Evolutionary conservation across 208 protist species (phyloP), one percentile per base, ranked within the genome.

Genomic region (Wallacemonas sp.): DNA sequence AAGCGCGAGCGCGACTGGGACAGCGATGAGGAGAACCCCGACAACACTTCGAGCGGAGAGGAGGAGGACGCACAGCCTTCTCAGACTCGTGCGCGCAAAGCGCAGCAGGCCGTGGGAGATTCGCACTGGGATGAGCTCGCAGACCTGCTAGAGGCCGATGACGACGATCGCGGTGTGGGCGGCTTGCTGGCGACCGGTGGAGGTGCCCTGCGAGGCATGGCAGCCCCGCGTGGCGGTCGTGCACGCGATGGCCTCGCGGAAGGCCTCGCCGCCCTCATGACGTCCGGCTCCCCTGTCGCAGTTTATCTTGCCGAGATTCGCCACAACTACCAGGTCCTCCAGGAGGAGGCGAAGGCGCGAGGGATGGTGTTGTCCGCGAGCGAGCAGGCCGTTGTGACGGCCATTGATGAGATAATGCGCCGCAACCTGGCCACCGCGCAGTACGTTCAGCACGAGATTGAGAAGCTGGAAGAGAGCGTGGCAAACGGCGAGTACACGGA

Each of bases 241-340:
- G 62, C 22, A 36, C 27, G 31, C 14, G 31, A 17, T 61, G 58
- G 24, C 44, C 19, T 54, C 19, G 21, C 59, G 15, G 30, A 8
- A 30, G 31, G 45, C 45, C 44, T 70, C 44, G 46, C 45, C 3
- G 65, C 66, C 0, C 44, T 79, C 17, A 27, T 60, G 6, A 34
- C 55, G 1, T 19, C 53, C 45, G 71, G 71, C 30, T 77, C 82
- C 24, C 66, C 70, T 65, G 74, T 81, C 6, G 17, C 66, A 11
- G 70, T 70, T 0, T 88, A 80, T 61, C 51, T 93, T 24, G 68
- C 77, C 27, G 71, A 88, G 68, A 89, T 90, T 31, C 64, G 68
- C 42, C 72, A 89, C 63, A 42, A 80, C 64, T 88, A 89, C 51
- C 64, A 71, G 28, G 62, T 60, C 27, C 54, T 77, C n/a, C 49